Conservation (phyloP, 2,329 filamentous ascomycete species). For the Fusarium nurragi region DNA sequence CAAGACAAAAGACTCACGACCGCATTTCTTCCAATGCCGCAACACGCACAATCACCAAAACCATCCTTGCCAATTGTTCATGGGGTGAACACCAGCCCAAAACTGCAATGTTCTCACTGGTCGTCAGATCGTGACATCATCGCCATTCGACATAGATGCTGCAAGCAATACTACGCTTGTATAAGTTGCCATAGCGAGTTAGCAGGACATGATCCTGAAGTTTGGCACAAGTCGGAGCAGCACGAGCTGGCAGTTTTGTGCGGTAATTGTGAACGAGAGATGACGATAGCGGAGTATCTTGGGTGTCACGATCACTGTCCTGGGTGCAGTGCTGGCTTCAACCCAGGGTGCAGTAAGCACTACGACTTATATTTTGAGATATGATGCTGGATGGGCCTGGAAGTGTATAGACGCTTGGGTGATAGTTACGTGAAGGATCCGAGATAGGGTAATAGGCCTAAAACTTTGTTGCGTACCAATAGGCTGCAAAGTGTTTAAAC, state of each 20-base stretch:
- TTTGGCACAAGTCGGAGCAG: conserved; percentile 9
- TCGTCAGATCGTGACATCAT: conserved; percentile 17
- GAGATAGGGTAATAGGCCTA: no score
- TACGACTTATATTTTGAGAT: conserved; percentile 16
- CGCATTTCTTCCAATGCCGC: conserved; percentile 2
- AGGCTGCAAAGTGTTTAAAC: no score
- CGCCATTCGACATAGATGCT: conserved; percentile 19
- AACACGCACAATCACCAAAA: neutral
- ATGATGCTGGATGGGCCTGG: neutral
- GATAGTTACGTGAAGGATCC: no score
- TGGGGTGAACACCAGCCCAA: conserved; percentile 3
- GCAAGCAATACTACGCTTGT: conserved; percentile 18
- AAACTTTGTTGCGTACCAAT: no score
- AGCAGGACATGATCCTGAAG: neutral
- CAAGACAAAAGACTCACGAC: neutral
- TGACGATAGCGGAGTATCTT: conserved; percentile 7
- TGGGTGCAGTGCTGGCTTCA: conserved; percentile 9
- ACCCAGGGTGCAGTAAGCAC: conserved; percentile 19
- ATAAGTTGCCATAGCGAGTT: conserved; percentile 21
- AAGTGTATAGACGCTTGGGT: no score
- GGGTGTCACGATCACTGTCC: neutral
- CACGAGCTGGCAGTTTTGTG: conserved; percentile 13
- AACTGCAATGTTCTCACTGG: conserved; percentile 15
- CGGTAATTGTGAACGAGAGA: neutral
- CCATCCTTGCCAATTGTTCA: neutral